Evolutionary conservation across 2,329 filamentous ascomycete genomes (phyloP).

Genomic region (Fusarium secorum): DNA sequence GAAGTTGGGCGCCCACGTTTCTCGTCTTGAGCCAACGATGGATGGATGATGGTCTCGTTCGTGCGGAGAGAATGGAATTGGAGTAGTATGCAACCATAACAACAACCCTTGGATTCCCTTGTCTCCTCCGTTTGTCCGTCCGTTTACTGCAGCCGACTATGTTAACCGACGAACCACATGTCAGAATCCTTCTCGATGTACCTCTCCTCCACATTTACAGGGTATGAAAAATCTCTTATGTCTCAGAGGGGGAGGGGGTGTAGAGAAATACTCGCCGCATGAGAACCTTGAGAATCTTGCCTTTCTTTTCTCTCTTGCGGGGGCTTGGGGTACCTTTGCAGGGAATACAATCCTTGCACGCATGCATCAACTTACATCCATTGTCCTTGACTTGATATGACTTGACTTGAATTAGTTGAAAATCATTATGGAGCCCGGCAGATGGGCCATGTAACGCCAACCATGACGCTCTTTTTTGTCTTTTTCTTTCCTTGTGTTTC

Average conservation of each 20-base stretch:
- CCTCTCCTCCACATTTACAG: background rate
- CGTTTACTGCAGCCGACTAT: constrained; percentile 17
- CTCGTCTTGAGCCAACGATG: background rate
- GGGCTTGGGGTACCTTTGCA: constrained; percentile 20
- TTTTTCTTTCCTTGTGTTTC: constrained; percentile 26
- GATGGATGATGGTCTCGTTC: background rate
- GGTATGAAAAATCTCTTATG: background rate
- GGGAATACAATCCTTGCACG: constrained; percentile 25
- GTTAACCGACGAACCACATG: constrained; percentile 23
- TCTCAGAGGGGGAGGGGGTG: constrained; percentile 9
- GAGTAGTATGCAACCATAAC: constrained; percentile 20
- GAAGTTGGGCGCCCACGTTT: constrained; percentile 8
- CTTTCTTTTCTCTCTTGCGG: background rate
- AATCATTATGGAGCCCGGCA: constrained; percentile 29
- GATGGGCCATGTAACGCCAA: constrained; percentile 38
- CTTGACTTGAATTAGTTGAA: background rate
- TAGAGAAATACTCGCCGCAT: background rate
- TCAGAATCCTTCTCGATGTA: background rate
- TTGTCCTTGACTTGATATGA: background rate
- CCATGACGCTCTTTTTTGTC: background rate
- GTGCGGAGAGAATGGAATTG: background rate
- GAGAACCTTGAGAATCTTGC: background rate
- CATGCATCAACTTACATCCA: constrained; percentile 4
- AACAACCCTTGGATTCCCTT: background rate
- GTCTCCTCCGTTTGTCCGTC: constrained; percentile 35